A percentile compares a stretch with the other conserved stretches of the same genome.
These are phyloP conservation scores for Ceratocystis papillata DNA, from an alignment of 2,329 filamentous ascomycete genomes.

Conservation along the genomic window DNA sequence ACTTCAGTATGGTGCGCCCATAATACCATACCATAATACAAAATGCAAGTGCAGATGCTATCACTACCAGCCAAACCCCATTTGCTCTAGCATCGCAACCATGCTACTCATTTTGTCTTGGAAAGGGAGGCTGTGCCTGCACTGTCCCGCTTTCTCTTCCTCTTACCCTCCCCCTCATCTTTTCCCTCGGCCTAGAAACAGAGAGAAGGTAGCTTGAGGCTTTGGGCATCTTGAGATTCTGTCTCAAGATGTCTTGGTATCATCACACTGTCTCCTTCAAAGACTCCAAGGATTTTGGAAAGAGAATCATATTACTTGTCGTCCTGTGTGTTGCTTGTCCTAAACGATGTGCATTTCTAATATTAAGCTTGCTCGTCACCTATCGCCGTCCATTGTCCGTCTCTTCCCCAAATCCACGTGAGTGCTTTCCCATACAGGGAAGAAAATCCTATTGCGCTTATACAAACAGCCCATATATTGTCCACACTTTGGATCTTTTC, in stretches of 20 bases:
- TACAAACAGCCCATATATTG: background rate
- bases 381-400: background rate
- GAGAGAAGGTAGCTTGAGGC: background rate
- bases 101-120: background rate
- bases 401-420: background rate
- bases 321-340: background rate
- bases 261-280: background rate
- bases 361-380: background rate
- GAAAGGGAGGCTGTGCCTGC: background rate
- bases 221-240: background rate
- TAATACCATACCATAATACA: background rate
- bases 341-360: background rate
- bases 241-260: background rate
- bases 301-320: background rate
- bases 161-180: background rate
- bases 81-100: background rate
- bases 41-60: background rate
- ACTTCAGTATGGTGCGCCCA: background rate
- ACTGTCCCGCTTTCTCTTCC: background rate
- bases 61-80: background rate
- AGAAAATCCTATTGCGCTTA: background rate
- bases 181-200: background rate
- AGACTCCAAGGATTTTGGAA: background rate
- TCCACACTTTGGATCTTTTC: background rate
- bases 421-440: background rate